phyloP scores from a whole-genome alignment of 2,329 filamentous ascomycete species.

The Phaeosphaeriaceae sp. region DNA sequence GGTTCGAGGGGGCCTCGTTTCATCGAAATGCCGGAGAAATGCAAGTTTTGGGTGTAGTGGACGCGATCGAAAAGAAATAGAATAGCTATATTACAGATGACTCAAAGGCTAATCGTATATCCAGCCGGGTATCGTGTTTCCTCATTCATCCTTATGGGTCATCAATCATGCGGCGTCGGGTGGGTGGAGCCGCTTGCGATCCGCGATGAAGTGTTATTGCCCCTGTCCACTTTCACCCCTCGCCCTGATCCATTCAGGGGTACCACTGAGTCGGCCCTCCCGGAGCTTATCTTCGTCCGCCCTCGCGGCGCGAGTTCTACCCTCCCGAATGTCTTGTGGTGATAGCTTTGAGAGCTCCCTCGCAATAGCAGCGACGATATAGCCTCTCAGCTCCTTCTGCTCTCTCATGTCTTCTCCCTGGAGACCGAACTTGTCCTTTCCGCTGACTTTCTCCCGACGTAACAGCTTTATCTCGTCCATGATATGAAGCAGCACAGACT shows the following conservation, averaged over 20 bases:
- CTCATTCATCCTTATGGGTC: too few species aligned
- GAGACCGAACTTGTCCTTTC: constrained; percentile 81
- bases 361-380: constrained; percentile 75
- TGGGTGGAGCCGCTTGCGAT: too few species aligned
- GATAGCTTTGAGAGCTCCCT: constrained; percentile 73
- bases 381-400: constrained; percentile 75
- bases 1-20: too few species aligned
- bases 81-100: too few species aligned
- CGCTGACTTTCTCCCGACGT: constrained; percentile 81
- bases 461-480: constrained; percentile 88
- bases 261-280: constrained; percentile 52
- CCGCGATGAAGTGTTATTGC: too few species aligned
- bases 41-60: too few species aligned
- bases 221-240: constrained; percentile 48
- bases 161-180: too few species aligned
- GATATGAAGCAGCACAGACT: constrained; percentile 89
- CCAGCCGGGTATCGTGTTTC: too few species aligned
- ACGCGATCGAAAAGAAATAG: too few species aligned
- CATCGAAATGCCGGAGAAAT: too few species aligned
- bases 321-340: constrained; percentile 54
- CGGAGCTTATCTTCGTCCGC: constrained; percentile 56
- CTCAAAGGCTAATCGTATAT: too few species aligned
- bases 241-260: constrained; percentile 44
- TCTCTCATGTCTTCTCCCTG: constrained; percentile 81
- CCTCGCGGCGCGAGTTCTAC: constrained; percentile 39